Evolutionary conservation across 2,329 filamentous ascomycete genomes (phyloP).

Genomic region (Fusarium floridanum): DNA sequence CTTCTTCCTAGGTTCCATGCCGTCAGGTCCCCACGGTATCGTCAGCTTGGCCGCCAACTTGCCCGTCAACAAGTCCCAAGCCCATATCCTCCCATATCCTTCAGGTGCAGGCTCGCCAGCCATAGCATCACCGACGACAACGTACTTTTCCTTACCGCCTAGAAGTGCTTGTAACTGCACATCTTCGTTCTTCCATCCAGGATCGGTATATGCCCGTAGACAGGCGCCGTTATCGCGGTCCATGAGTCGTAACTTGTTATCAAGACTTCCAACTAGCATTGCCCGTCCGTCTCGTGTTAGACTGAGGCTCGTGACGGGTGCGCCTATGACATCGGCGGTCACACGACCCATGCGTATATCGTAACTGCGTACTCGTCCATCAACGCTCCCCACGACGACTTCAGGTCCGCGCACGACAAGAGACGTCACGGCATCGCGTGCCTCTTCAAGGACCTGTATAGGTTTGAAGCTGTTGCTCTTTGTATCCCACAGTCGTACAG

Average conservation of each 20-base stretch:
- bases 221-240: slow-evolving; percentile 81
- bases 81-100: slow-evolving; percentile 74
- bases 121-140: slow-evolving; percentile 84
- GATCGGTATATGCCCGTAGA: slow-evolving; percentile 76
- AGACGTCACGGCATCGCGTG: slow-evolving; percentile 74
- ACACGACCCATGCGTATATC: slow-evolving; percentile 82
- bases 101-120: slow-evolving; percentile 41
- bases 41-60: slow-evolving; percentile 73
- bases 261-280: slow-evolving; percentile 80
- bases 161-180: slow-evolving; percentile 82
- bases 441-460: slow-evolving; percentile 79
- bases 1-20: slow-evolving; percentile 62
- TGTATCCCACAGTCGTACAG: slow-evolving; percentile 81
- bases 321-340: slow-evolving; percentile 77
- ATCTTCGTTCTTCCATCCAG: slow-evolving; percentile 72
- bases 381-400: slow-evolving; percentile 83
- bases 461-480: slow-evolving; percentile 69
- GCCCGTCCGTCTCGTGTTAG: slow-evolving; percentile 80
- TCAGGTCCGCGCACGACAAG: slow-evolving; percentile 64
- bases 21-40: slow-evolving; percentile 68
- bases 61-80: slow-evolving; percentile 87
- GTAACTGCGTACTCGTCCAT: slow-evolving; percentile 85
- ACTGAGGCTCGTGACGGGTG: slow-evolving; percentile 79
- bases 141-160: slow-evolving; percentile 81
- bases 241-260: slow-evolving; percentile 83